Conservation (phyloP, 495 filamentous ascomycete genomes). For the Stereocaulon alpinum region DNA sequence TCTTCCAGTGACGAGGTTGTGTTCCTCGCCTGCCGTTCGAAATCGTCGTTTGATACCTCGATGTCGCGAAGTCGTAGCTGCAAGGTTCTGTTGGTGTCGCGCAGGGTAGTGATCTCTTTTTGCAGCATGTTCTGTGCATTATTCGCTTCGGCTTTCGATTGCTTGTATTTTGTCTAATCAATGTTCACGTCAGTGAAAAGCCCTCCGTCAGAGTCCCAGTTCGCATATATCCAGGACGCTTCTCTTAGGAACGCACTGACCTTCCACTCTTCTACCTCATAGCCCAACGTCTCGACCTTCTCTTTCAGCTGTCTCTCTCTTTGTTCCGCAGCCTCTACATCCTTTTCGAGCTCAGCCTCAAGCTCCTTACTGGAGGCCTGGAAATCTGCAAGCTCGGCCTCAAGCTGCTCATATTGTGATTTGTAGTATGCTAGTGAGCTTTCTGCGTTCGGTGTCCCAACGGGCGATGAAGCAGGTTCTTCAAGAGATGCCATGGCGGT, state of each 20-base stretch:
- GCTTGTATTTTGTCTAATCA: slow-evolving; percentile 83
- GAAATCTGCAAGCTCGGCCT: slow-evolving; percentile 86
- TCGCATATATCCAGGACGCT: too few relatives aligned
- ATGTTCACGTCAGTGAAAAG: slow-evolving; percentile 10
- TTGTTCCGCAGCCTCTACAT: slow-evolving; percentile 91
- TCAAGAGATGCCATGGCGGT: slow-evolving; percentile 4
- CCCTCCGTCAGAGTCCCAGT: background rate
- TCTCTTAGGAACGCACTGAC: slow-evolving; percentile 38
- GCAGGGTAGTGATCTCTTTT: slow-evolving; percentile 88
- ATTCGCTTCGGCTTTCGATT: slow-evolving; percentile 79
- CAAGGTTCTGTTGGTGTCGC: slow-evolving; percentile 71
- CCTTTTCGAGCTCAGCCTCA: slow-evolving; percentile 90
- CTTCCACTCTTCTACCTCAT: slow-evolving; percentile 98
- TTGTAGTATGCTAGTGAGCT: slow-evolving; percentile 89
- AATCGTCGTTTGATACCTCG: slow-evolving; percentile 96
- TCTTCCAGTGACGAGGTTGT: slow-evolving; percentile 93
- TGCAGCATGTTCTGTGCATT: slow-evolving; percentile 74
- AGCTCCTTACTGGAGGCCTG: slow-evolving; percentile 88
- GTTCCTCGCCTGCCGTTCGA: slow-evolving; percentile 87
- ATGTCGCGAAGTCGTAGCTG: slow-evolving; percentile 82
- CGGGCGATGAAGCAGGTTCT: slow-evolving; percentile 3
- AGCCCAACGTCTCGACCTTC: slow-evolving; percentile 72
- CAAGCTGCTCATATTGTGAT: slow-evolving; percentile 84
- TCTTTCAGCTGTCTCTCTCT: slow-evolving; percentile 74
- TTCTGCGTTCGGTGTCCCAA: slow-evolving; percentile 30